Evolutionary conservation across 75 land plant genomes (phyloP), one percentile per base, ranked within the genome.

Genomic region (Cryptomeria japonica): DNA sequence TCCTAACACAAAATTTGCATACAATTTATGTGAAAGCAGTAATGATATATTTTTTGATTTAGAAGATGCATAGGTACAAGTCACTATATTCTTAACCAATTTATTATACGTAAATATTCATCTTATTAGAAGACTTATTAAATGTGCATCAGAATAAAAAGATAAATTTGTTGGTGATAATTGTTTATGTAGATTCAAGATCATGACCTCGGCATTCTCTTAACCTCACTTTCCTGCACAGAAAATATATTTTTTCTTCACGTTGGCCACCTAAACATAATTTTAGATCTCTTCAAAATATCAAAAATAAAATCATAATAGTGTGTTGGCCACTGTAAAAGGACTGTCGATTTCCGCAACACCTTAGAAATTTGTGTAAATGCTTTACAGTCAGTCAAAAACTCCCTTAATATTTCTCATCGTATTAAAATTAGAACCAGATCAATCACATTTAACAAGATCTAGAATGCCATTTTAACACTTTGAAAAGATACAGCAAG

Each of bases 191-290:
- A 2, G 34, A 28, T 72, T 72, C 75, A 72, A 31, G n/a, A 0
- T 86, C 58, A 89, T 88, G 61, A 87, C 80, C 96, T 88, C 68
- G 95, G 95, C 88, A 94, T 95, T 72, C 91, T 92, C 89, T 95
- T 95, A 2, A 95, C 91, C 86, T 94, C 96, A 86, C 89, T 28
- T 70, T 95, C 96, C 95, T 95, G 93, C 87, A 88, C 61, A 58
- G 2, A 53, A 44, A 76, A 25, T 28, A 18, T 58, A 18, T 58
- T 3, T 72, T 31, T 72, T n/a, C 31, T 72, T 9, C 75, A 31
- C n/a, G 10, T 28, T 31, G 34, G 28, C 8, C 75, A 72, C 1
- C 2, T 55, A 49, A 86, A n/a, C n/a, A n/a, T 37, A 25, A 78
- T 70, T 80, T 75, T 25, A 22, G 56, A 18, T 22, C 32, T 25